Base-by-base conservation (phyloP, 805 yeast species). In the Spathaspora sp. region DNA sequence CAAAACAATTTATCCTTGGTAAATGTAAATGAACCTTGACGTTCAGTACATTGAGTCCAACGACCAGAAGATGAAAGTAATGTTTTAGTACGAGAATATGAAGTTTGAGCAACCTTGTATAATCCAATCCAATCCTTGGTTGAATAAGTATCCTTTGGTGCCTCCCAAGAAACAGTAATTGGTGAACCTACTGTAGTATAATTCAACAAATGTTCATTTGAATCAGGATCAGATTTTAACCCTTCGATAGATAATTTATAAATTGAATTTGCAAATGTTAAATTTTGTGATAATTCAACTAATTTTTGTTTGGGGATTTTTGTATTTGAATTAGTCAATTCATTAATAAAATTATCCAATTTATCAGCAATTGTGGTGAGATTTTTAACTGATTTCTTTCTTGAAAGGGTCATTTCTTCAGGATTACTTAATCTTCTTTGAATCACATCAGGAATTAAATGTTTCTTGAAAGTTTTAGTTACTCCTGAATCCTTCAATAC, bases 71-170 rank as follows among this genome's bases (percentile, higher is more conserved):
- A 84, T 11, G 87, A 73, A n/a, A 82, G 68, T 38, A 76, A 67
- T 0, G 94, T 87, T 26, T 72, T 75, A 42, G 75, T 75, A 49
- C 82, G 74, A 18, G 85, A 79, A 35, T 72, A 71, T 4, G 83
- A 78, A 16, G 88, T 82, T 54, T 80, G 86, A 23, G 80, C 69
- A 9, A 86, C 77, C 49, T 80, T 79, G 67, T 88, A 88, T 29
- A 88, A 66, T 0, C 94, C 96, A 56, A 88, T 77, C 96, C 96
- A 88, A 62, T 87, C 92, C 43, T 72, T 75, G 0, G 67, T 52
- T 16, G 80, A 68, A 55, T 79, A 82, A 20, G 60, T 53, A 2
- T 67, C 69, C 7, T 29, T 42, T 1, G 88, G 86, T 0, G 85
- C 70, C 26, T 66, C 62, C 85, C 87, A 88, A 18, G 66, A 60